Evolutionary conservation across 331 rosid genomes (phyloP), one percentile per base, ranked within the genome.

Genomic region (Malus hybrid): DNA sequence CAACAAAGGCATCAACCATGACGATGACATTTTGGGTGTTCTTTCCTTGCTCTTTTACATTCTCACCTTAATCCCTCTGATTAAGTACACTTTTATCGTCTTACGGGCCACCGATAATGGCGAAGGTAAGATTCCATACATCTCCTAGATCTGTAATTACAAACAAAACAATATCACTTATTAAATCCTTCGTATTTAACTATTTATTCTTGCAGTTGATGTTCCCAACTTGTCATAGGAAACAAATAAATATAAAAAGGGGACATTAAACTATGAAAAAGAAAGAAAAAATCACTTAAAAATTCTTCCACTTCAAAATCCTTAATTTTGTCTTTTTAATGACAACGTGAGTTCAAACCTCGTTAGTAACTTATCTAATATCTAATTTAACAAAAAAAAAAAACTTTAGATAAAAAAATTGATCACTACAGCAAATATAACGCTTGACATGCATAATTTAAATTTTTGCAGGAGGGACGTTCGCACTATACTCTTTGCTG

Each of bases 401-500:
- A 14, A 44, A 22, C 46, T 39, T 39, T 39, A 28, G 28, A 52
- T 6, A 9, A 39, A 39, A 39, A 9, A 16, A 50, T 50, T 15
- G 56, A 15, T 50, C 4, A 50, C n/a, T 16, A 50, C 6, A 50
- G 8, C 55, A 50, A 50, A 50, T 50, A 50, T 50, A 15, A 50
- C 8, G 8, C 56, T 50, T 50, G 8, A 16, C 8, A 16, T 16
- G 2, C 56, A 50, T 50, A 50, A 16, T 50, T 6, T 32, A 5
- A 4, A 15, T 36, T 29, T 72, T 52, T 8, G 4, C 7, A 91
- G 93, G 96, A 66, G 97, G 97, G 20, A 88, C 96, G 0, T 92
- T 92, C 52, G 97, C 97, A 3, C 59, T 92, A 64, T 92, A 92
- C 77, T 90, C 96, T 24, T 74, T 92, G 12, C 71, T 92, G n/a